These are phyloP conservation scores for Termitomyces sp. DNA, from an alignment of 768 basidiomycete genomes.

Conservation along the genomic window DNA sequence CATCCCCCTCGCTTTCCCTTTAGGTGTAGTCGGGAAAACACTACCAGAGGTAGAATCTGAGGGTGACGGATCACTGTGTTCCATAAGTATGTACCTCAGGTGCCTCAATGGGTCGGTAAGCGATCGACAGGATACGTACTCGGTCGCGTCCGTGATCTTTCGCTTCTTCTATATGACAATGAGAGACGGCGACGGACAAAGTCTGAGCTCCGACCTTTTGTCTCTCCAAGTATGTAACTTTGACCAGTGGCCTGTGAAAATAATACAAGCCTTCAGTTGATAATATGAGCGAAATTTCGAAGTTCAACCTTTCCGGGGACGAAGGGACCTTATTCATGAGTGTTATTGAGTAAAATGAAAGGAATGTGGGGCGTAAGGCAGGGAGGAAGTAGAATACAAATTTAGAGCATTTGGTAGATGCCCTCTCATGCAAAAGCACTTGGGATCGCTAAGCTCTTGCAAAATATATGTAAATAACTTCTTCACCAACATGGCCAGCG, in stretches of 20 bases:
- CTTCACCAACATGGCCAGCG: not conserved
- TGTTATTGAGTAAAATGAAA: constrained; percentile 4
- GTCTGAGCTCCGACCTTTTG: constrained; percentile 22
- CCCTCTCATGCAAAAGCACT: not conserved
- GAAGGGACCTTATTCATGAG: constrained; percentile 10
- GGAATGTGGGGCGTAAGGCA: constrained; percentile 11
- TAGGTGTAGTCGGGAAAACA: not conserved
- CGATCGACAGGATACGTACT: constrained; percentile 9
- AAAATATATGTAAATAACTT: not conserved
- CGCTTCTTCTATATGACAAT: constrained; percentile 20
- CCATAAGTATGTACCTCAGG: too few species aligned
- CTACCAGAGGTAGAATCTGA: constrained; percentile 1
- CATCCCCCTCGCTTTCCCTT: not conserved
- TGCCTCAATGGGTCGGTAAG: not conserved
- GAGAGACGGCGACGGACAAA: constrained; percentile 2
- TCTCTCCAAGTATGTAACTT: constrained; percentile 27
- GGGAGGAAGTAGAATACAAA: not conserved
- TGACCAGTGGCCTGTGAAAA: constrained; percentile 14
- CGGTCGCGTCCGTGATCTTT: constrained; percentile 13
- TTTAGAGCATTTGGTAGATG: not conserved
- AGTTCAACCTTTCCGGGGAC: constrained; percentile 15
- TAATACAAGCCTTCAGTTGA: not conserved
- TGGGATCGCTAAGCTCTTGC: not conserved
- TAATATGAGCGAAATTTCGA: not conserved
- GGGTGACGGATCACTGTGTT: constrained; percentile 8